Base-by-base conservation (phyloP, 2,329 filamentous ascomycete genomes). In the Penicillium expansum region DNA sequence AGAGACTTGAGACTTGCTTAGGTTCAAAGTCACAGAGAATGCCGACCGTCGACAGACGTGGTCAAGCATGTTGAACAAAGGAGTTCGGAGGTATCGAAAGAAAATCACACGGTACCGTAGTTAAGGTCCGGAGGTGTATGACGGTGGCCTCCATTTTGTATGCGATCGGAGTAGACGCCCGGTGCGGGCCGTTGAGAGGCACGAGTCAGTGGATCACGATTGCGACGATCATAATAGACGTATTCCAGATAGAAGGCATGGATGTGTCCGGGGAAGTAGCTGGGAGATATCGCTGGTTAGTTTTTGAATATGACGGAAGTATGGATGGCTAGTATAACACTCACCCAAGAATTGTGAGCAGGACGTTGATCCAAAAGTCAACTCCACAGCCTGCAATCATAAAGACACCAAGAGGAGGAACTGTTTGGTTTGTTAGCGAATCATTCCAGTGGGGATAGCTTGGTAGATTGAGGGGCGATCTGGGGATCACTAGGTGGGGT, bases 191-290 rank as follows among this genome's bases (percentile, higher is more conserved):
- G 59, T 24, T 59, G 56, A 6, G 59, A 58, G 8, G 61, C 48
- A 22, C 65, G 59, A 29, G 63, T 65, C 18, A 62, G 39, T 20
- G 65, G 62, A 33, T 67, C 67, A 37, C 62, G 63, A 24, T 65
- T 61, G 44, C 69, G 82, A 38, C 88, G 87, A 67, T 90, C 84
- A 73, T 88, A 93, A 77, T 92, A 96, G 60, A 95, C 80, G 71
- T 92, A 95, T 74, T 92, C 86, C 59, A 91, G 64, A 71, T 92
- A 94, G 73, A 92, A 92, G 42, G 89, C 89, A 71, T 92, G 87
- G 41, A 93, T 83, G 64, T 91, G 87, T 8, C 90, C 91, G 0
- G 90, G 90, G 49, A 94, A 75, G 72, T 87, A 90, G n/a, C 84
- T 85, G 57, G 30, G 51, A 30, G 8, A 32, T 18, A 24, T 4